Conservation (phyloP, 2,329 filamentous ascomycete species). For the Dactylellina haptotyla region DNA sequence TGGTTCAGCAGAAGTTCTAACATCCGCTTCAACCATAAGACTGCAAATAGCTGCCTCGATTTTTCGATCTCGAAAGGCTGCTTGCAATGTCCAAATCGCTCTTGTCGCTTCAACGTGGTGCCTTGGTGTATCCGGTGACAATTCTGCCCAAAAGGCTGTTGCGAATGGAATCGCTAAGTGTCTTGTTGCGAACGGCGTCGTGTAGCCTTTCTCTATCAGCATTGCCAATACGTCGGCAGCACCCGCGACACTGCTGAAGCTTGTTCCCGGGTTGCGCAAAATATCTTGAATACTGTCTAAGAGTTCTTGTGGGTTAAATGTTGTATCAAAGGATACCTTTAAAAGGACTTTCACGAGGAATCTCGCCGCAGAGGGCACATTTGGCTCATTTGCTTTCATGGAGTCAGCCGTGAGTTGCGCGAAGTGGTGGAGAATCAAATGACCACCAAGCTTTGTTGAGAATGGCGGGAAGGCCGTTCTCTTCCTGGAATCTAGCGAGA, state of each 20-base stretch:
- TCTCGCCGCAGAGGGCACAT: conserved; percentile 55
- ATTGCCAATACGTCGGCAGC: conserved; percentile 57
- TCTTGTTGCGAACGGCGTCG: conserved; percentile 66
- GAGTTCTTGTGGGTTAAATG: conserved; percentile 22
- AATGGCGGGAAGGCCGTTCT: conserved; percentile 44
- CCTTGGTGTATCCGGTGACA: conserved; percentile 85
- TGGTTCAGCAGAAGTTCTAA: conserved; percentile 69
- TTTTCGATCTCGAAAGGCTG: conserved; percentile 74
- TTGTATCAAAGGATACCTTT: conserved; percentile 55
- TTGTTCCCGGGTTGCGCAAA: conserved; percentile 15
- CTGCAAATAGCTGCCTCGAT: conserved; percentile 81
- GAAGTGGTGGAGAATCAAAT: conserved; percentile 44
- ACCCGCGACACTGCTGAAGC: conserved; percentile 56
- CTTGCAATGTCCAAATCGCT: conserved; percentile 85
- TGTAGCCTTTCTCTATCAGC: conserved; percentile 57
- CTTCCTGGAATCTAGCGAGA: conserved; percentile 51
- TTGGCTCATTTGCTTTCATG: conserved; percentile 44
- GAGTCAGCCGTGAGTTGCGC: conserved; percentile 41
- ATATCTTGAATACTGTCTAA: conserved; percentile 34
- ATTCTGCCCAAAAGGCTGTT: conserved; percentile 77
- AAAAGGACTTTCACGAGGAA: conserved; percentile 57
- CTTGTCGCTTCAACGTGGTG: conserved; percentile 93
- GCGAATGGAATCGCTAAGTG: conserved; percentile 75
- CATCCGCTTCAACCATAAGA: conserved; percentile 71
- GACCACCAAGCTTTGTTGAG: conserved; percentile 46